phyloP scores from a whole-genome alignment of 257 asterid species.

The Penstemon newberryi region DNA sequence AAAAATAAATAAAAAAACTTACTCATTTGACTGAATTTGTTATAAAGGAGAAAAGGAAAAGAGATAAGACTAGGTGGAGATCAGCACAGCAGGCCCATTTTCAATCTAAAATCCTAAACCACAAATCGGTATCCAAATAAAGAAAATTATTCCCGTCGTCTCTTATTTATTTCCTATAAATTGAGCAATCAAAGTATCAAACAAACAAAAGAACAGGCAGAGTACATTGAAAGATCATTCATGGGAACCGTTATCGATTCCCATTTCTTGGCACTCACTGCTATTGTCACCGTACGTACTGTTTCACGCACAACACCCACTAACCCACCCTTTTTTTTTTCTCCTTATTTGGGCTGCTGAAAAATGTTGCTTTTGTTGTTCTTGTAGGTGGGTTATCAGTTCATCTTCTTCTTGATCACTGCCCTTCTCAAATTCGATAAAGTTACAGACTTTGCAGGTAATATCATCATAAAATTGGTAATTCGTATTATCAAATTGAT shows the following conservation, averaged over 20 bases:
- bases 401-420: conserved; percentile 74
- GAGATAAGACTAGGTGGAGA: conserved; percentile 3
- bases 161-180: not conserved
- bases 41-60: not conserved
- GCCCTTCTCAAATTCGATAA: conserved; percentile 88
- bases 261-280: conserved; percentile 87
- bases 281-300: conserved; percentile 73
- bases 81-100: conserved; percentile 5
- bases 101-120: conserved; percentile 4
- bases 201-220: not conserved
- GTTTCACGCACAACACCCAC: not conserved
- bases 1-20: too few relatives aligned
- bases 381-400: conserved; percentile 86
- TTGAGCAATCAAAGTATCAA: not conserved
- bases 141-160: not conserved
- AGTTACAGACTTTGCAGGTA: conserved; percentile 97
- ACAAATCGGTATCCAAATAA: conserved; percentile 11
- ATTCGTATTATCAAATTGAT: not conserved
- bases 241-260: conserved; percentile 87
- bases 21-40: too few relatives aligned
- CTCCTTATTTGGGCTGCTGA: not conserved
- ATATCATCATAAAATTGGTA: not conserved
- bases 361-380: conserved; percentile 28
- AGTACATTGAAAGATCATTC: conserved; percentile 15
- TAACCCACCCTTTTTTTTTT: not conserved